These are phyloP conservation scores for Garcia nutans DNA, from an alignment of 345 rosid species.

Conservation along the genomic window DNA sequence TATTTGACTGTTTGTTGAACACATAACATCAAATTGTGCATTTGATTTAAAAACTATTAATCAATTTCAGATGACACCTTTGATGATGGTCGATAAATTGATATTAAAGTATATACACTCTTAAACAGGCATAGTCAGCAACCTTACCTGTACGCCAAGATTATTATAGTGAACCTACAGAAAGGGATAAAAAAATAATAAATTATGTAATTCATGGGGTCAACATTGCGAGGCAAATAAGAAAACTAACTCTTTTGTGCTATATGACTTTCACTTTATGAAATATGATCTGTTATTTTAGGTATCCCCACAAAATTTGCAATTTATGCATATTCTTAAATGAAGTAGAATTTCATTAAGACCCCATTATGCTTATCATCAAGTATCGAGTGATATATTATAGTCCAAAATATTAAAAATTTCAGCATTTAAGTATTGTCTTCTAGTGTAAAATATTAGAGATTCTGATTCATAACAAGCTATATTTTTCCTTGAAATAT, in stretches of 20 bases:
- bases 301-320: slow-evolving; percentile 2
- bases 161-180: background rate
- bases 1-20: background rate
- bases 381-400: too few species aligned
- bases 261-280: background rate
- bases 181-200: background rate
- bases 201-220: background rate
- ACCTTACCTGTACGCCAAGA: background rate
- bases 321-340: too few species aligned
- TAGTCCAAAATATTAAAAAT: too few species aligned
- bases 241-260: background rate
- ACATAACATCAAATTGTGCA: background rate
- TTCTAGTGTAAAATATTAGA: too few species aligned
- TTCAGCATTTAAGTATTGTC: too few species aligned
- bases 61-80: background rate
- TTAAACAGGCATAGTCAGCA: background rate
- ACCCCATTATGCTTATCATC: too few species aligned
- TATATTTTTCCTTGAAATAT: too few species aligned
- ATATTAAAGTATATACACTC: too few species aligned
- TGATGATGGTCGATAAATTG: background rate
- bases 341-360: too few species aligned
- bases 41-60: background rate
- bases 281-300: background rate
- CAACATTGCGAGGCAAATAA: background rate
- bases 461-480: too few species aligned